phyloP scores from a whole-genome alignment of 805 yeast species.

The Danielozyma ontarioensis region DNA sequence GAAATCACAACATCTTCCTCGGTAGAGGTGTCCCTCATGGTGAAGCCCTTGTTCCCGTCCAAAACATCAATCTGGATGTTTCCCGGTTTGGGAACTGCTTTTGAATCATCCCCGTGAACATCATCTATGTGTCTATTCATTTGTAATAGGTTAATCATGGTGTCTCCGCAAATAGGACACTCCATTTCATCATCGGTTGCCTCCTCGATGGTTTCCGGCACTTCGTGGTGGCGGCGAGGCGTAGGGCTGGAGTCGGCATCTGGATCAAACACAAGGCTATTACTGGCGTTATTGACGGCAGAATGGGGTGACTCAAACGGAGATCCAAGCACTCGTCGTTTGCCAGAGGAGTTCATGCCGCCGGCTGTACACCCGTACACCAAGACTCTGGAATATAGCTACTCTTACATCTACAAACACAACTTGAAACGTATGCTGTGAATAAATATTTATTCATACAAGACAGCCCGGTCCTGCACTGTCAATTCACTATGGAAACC shows the following conservation, averaged over 20 bases:
- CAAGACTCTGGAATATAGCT: not conserved
- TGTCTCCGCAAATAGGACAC: constrained; percentile 71
- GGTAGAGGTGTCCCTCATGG: constrained; percentile 20
- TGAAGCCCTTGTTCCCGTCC: constrained; percentile 38
- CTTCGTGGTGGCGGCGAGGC: no score
- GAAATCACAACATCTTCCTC: constrained; percentile 8
- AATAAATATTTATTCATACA: not conserved
- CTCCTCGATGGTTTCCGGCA: no score
- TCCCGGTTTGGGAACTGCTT: constrained; percentile 22
- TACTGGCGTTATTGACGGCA: constrained; percentile 1
- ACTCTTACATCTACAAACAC: no score
- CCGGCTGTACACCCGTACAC: not conserved
- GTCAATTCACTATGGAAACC: not conserved
- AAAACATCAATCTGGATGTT: constrained; percentile 44
- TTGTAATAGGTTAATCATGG: constrained; percentile 48
- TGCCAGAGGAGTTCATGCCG: not conserved
- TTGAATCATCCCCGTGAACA: constrained; percentile 40
- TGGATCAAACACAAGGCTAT: no score
- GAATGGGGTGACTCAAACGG: constrained; percentile 17
- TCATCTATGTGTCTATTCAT: constrained; percentile 72
- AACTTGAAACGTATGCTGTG: no score
- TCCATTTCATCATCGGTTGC: no score
- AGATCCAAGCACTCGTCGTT: constrained; percentile 18
- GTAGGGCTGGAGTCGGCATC: no score
- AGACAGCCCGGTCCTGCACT: not conserved